Conservation (phyloP, 805 yeast species). For the Sugiyamaella smithiae region DNA sequence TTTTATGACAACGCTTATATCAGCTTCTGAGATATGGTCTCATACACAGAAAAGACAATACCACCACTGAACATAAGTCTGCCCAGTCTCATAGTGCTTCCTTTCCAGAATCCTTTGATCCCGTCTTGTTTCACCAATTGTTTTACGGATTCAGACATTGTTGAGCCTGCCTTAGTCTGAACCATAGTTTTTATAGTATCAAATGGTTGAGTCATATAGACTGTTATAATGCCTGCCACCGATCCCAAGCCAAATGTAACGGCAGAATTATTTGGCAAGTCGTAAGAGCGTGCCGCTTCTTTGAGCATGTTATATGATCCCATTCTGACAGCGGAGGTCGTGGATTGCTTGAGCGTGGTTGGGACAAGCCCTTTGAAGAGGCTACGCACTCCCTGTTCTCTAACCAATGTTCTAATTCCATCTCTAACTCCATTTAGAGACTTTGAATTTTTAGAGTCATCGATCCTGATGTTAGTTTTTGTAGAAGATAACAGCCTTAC, state of each 20-base stretch:
- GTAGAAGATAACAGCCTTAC: conserved; percentile 9
- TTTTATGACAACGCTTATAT: neutral
- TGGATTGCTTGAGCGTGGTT: conserved; percentile 78
- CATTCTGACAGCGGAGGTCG: conserved; percentile 78
- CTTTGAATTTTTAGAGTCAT: conserved; percentile 59
- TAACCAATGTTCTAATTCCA: conserved; percentile 45
- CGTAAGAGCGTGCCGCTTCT: conserved; percentile 60
- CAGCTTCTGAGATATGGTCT: neutral
- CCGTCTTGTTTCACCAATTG: neutral
- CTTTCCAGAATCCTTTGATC: neutral
- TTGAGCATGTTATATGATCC: conserved; percentile 60
- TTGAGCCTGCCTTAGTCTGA: conserved; percentile 42
- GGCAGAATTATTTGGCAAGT: conserved; percentile 37
- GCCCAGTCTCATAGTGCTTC: conserved; percentile 3
- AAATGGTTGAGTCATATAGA: conserved; percentile 88
- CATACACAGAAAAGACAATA: conserved; percentile 1
- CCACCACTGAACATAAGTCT: conserved; percentile 3
- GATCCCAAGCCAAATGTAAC: conserved; percentile 76
- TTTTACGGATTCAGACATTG: neutral
- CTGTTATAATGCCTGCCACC: conserved; percentile 81
- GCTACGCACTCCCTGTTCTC: conserved; percentile 40
- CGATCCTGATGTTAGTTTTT: conserved; percentile 41
- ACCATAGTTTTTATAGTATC: conserved; percentile 88
- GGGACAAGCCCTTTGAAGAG: conserved; percentile 75
- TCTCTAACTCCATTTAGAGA: conserved; percentile 41